Evolutionary conservation across 2,329 filamentous ascomycete species (phyloP).

Genomic region (Allantophomopsis lycopodina): DNA sequence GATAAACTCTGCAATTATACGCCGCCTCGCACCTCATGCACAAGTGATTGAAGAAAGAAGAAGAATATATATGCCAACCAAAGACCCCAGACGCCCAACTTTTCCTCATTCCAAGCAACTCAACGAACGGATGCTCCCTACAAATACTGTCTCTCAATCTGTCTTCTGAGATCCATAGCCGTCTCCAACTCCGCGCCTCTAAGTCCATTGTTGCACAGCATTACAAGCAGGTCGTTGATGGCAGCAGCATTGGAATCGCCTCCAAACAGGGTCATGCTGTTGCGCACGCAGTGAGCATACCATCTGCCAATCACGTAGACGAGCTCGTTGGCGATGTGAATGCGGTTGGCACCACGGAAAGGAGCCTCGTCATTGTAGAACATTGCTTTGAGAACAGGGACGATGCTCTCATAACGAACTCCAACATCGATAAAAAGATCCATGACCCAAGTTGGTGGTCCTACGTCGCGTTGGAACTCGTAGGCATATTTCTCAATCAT

Average conservation of each 20-base stretch:
- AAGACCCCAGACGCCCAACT: too few relatives aligned
- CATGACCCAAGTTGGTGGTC: slow-evolving; percentile 26
- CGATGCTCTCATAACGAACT: slow-evolving; percentile 44
- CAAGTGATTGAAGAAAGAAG: too few relatives aligned
- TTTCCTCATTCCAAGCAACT: too few relatives aligned
- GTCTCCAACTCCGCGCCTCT: slow-evolving; percentile 22
- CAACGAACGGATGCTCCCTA: background rate
- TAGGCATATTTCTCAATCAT: slow-evolving; percentile 49
- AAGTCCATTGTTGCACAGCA: slow-evolving; percentile 28
- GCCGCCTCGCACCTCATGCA: too few relatives aligned
- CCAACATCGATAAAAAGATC: slow-evolving; percentile 52
- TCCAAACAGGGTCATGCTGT: slow-evolving; percentile 41
- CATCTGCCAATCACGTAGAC: slow-evolving; percentile 46
- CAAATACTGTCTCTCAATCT: slow-evolving; percentile 21
- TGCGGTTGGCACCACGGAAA: slow-evolving; percentile 42
- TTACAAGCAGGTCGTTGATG: slow-evolving; percentile 27
- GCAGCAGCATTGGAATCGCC: slow-evolving; percentile 40
- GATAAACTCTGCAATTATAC: too few relatives aligned
- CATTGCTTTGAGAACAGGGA: slow-evolving; percentile 48
- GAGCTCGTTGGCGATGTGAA: slow-evolving; percentile 44
- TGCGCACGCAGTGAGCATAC: slow-evolving; percentile 40
- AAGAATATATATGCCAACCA: too few relatives aligned
- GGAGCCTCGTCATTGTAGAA: slow-evolving; percentile 55
- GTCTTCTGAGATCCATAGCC: slow-evolving; percentile 24
- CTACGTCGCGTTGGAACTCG: slow-evolving; percentile 41